A percentile compares a stretch with the other conserved stretches of the same genome.
Conservation (phyloP, 1,284 basidiomycete genomes). For the Takashimella koratensis region DNA sequence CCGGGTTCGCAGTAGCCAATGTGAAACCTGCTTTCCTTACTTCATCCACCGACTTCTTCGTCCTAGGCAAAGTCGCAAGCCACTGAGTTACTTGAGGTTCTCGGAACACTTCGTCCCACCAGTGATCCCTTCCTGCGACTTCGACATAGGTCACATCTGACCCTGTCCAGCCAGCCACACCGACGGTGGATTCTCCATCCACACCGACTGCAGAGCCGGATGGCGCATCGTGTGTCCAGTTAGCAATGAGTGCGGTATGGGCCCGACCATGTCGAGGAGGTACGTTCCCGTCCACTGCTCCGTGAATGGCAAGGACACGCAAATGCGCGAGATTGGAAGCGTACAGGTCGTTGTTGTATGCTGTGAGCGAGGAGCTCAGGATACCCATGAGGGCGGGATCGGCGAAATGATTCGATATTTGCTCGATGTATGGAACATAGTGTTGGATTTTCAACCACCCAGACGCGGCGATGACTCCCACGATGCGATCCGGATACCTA, state of each 20-base stretch:
- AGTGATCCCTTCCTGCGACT: constrained; percentile 41
- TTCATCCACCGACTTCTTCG: constrained; percentile 14
- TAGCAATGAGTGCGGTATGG: constrained; percentile 25
- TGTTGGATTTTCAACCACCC: constrained; percentile 79
- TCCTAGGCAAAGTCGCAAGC: constrained; percentile 20
- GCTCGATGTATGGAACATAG: constrained; percentile 70
- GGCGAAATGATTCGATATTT: constrained; percentile 60
- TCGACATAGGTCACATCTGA: constrained; percentile 32
- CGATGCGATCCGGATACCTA: constrained; percentile 69
- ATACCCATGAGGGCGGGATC: constrained; percentile 70
- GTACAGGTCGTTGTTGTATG: constrained; percentile 83
- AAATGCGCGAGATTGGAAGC: constrained; percentile 64
- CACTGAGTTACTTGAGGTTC: constrained; percentile 35
- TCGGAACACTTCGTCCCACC: constrained; percentile 47
- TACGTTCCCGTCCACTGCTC: constrained; percentile 54
- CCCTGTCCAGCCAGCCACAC: not conserved
- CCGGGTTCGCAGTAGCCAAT: constrained; percentile 47
- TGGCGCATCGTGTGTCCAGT: constrained; percentile 19
- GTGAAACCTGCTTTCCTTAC: constrained; percentile 38
- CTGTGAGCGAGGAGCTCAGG: constrained; percentile 65
- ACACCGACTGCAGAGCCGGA: not conserved
- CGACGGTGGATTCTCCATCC: constrained; percentile 4
- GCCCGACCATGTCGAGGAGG: constrained; percentile 39
- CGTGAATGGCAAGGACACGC: constrained; percentile 72
- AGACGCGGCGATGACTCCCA: constrained; percentile 69